Conservation (phyloP, 2,329 filamentous ascomycete genomes). For the Myotisia sp. region DNA sequence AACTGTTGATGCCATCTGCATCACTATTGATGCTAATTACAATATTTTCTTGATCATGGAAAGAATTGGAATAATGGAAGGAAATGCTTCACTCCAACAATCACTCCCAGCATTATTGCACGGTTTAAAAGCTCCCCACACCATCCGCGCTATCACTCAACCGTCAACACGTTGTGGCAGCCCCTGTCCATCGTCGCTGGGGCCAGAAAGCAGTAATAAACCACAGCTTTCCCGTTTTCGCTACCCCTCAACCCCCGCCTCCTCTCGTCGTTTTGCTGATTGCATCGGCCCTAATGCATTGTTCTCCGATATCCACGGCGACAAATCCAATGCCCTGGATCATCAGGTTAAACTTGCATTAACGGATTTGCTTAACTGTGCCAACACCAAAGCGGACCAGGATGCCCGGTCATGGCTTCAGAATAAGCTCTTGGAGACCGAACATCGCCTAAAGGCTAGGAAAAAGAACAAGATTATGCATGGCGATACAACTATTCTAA, state of each 20-base stretch:
- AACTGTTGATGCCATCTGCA: no score
- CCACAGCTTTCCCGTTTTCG: conserved; percentile 5
- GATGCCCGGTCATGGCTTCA: conserved; percentile 14
- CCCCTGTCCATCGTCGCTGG: no score
- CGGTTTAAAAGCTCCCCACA: no score
- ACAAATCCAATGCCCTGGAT: conserved; percentile 11
- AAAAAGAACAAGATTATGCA: conserved; percentile 10
- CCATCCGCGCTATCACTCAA: no score
- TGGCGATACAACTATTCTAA: no score
- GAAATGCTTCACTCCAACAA: no score
- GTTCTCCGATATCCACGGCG: conserved; percentile 6
- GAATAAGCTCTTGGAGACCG: conserved; percentile 14
- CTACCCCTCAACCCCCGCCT: conserved; percentile 10
- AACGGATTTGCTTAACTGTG: conserved; percentile 13
- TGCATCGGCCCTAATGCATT: conserved; percentile 2
- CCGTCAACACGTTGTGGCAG: conserved; percentile 8
- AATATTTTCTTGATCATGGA: no score
- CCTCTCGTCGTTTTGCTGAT: conserved; percentile 5
- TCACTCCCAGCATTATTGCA: no score
- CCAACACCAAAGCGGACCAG: conserved; percentile 11
- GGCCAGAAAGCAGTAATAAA: no score
- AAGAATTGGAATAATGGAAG: no score
- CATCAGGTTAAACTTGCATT: conserved; percentile 13
- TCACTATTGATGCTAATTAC: no score
- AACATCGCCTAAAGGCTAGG: conserved; percentile 12